These are phyloP conservation scores for Jaltomata sinuosa DNA, from an alignment of 257 asterid genomes.

Conservation along the genomic window DNA sequence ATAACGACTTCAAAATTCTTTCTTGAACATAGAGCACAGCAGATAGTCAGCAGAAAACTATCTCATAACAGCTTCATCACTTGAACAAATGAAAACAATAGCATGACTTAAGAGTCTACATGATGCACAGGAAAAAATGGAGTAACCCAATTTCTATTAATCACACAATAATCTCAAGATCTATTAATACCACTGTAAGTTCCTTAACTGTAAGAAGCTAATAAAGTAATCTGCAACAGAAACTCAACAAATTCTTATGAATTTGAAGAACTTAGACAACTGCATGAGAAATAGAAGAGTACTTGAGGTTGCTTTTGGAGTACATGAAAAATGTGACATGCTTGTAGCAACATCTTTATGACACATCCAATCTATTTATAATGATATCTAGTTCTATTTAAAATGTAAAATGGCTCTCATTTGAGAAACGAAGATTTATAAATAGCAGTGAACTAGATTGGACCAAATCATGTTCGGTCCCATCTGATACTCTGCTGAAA, in stretches of 20 bases:
- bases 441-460: neutral
- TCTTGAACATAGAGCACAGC: neutral
- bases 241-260: no score
- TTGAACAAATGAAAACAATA: no score
- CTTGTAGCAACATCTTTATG: neutral
- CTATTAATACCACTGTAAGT: no score
- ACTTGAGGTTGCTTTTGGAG: neutral
- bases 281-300: neutral
- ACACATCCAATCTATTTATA: neutral
- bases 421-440: neutral
- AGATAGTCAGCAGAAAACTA: no score
- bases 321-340: neutral
- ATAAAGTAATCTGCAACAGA: no score
- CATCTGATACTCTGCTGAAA: neutral
- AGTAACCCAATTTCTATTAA: no score
- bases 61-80: no score
- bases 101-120: no score
- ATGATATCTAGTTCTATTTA: neutral
- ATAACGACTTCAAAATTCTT: neutral
- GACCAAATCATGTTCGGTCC: neutral
- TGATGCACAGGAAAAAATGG: no score
- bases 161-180: no score
- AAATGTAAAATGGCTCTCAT: neutral
- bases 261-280: neutral
- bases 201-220: no score